phyloP scores from a whole-genome alignment of 2,329 filamentous ascomycete genomes.

The Clonostachys byssicola region DNA sequence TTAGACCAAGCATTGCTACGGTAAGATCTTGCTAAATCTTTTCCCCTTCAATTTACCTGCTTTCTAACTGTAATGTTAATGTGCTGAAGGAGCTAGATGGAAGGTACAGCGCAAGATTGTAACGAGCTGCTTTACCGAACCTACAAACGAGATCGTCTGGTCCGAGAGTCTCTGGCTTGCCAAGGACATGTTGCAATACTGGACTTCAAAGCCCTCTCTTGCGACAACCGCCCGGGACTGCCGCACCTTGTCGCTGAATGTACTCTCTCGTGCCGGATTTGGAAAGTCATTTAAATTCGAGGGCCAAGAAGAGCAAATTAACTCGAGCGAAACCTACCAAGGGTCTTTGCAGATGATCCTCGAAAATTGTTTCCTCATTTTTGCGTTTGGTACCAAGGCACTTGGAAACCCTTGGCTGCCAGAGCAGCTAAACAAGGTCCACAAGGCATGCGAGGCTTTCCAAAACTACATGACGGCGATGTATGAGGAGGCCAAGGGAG shows the following conservation, averaged over 20 bases:
- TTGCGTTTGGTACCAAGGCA: constrained; percentile 4
- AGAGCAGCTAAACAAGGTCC: constrained; percentile 1
- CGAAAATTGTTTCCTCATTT: constrained; percentile 17
- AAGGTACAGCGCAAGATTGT: not conserved
- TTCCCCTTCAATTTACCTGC: not conserved
- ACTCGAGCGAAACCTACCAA: not conserved
- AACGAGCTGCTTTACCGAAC: not conserved
- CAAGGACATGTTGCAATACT: not conserved
- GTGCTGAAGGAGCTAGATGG: not conserved
- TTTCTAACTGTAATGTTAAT: not conserved
- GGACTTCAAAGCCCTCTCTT: not conserved
- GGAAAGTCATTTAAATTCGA: constrained; percentile 8
- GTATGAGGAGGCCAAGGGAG: constrained; percentile 16
- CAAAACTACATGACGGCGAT: constrained; percentile 17
- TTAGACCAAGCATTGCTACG: constrained; percentile 1
- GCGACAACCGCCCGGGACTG: constrained; percentile 8
- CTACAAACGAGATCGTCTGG: not conserved
- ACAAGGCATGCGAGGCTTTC: constrained; percentile 15
- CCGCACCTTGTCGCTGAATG: constrained; percentile 12
- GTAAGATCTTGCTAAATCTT: not conserved
- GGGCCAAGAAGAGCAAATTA: constrained; percentile 8
- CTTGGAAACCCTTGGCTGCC: not conserved
- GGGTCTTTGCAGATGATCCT: constrained; percentile 7
- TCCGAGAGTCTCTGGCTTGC: not conserved
- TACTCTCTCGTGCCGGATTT: constrained; percentile 1